Percentiles rank a stretch among this genome's conserved stretches.
phyloP scores from a whole-genome alignment of 2,329 filamentous ascomycete genomes.

The Leptographium flavum region DNA sequence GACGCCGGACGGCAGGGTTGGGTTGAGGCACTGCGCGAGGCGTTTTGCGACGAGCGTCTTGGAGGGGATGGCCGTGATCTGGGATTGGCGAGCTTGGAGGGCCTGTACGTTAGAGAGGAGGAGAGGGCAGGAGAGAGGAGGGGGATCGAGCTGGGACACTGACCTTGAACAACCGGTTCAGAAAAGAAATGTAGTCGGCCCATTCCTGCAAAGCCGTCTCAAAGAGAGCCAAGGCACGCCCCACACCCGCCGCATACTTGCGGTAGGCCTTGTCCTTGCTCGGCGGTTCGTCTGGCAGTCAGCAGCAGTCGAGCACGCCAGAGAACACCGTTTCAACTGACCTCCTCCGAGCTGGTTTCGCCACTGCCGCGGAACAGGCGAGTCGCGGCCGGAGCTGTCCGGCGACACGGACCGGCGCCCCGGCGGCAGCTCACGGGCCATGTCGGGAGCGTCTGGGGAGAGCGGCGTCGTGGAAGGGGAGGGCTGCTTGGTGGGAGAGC shows the following conservation, averaged over 20 bases:
- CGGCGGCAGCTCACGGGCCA: conserved; percentile 49
- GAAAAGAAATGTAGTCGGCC: conserved; percentile 97
- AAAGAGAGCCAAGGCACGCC: conserved; percentile 77
- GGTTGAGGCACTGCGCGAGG: conserved; percentile 88
- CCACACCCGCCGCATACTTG: conserved; percentile 78
- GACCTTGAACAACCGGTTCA: conserved; percentile 82
- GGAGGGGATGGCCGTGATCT: conserved; percentile 60
- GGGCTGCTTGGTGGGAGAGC: no score
- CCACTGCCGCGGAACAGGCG: conserved; percentile 61
- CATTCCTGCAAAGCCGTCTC: conserved; percentile 93
- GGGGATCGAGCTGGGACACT: neutral
- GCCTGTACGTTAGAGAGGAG: conserved; percentile 38
- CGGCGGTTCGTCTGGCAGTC: conserved; percentile 33
- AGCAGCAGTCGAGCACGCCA: neutral
- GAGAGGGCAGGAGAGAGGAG: neutral
- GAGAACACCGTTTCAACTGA: conserved; percentile 19
- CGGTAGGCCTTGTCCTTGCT: conserved; percentile 58
- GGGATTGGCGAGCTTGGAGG: conserved; percentile 69
- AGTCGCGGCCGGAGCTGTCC: conserved; percentile 69
- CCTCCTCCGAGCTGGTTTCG: conserved; percentile 65
- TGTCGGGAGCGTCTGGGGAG: conserved; percentile 16
- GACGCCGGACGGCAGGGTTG: conserved; percentile 82
- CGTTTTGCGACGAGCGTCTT: conserved; percentile 77
- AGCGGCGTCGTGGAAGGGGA: conserved; percentile 10
- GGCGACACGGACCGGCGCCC: conserved; percentile 53